These are phyloP conservation scores for Backusella mclennaniae DNA, from an alignment of 192 early-diverging fungal genomes.

Conservation along the genomic window DNA sequence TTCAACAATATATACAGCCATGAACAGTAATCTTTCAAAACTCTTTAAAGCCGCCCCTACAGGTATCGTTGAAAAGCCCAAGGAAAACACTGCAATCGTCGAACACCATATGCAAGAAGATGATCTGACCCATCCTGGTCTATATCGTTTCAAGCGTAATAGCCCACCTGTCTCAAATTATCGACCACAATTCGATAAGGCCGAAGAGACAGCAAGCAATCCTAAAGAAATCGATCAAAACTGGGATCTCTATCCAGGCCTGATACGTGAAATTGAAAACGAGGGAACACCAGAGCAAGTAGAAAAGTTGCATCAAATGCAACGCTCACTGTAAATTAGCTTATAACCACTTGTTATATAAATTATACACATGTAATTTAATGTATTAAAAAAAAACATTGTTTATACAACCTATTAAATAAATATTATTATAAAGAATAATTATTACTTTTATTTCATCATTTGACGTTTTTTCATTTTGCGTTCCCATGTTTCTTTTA, in stretches of 20 bases:
- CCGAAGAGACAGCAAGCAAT: too few relatives aligned
- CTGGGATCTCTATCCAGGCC: slow-evolving; percentile 18
- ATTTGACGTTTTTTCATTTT: slow-evolving; percentile 33
- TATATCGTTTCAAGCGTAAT: slow-evolving; percentile 4
- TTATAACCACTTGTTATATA: background rate
- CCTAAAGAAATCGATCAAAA: background rate
- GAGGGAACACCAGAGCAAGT: slow-evolving; percentile 15
- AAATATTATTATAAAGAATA: background rate
- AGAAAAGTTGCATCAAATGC: slow-evolving; percentile 14
- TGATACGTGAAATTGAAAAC: slow-evolving; percentile 11
- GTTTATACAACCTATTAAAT: background rate
- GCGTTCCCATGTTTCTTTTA: slow-evolving; percentile 44
- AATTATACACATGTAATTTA: background rate
- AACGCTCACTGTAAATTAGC: background rate
- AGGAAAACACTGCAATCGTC: background rate
- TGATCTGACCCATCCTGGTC: slow-evolving; percentile 7
- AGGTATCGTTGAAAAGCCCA: background rate
- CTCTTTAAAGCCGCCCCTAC: background rate
- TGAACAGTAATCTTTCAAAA: background rate
- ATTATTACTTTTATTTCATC: background rate
- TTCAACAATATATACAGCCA: background rate
- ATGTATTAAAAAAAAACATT: background rate
- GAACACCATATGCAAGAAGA: slow-evolving; percentile 8
- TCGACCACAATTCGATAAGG: background rate
- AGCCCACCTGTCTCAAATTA: background rate